Conservation (phyloP, 306 rosid genomes). For the Dryas octopetala region DNA sequence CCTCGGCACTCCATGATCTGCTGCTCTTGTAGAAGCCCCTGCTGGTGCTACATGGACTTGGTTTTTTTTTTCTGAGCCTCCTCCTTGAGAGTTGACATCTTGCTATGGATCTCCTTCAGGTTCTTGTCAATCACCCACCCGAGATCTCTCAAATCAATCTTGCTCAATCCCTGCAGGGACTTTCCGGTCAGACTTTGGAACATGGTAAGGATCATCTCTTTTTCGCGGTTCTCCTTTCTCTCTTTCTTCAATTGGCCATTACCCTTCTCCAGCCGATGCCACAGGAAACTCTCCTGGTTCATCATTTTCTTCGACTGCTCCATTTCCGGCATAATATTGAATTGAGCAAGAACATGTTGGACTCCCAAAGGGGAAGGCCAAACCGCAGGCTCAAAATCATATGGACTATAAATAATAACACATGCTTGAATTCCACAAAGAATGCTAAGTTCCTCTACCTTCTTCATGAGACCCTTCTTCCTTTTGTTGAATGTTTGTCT, state of each 20-base stretch:
- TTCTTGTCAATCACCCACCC: constrained; percentile 31
- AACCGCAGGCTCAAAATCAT: constrained; percentile 25
- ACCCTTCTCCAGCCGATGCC: constrained; percentile 30
- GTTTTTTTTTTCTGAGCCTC: neutral
- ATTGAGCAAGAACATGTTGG: constrained; percentile 8
- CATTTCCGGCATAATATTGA: constrained; percentile 33
- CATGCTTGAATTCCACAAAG: constrained; percentile 40
- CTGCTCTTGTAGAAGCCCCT: no score
- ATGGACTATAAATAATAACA: constrained; percentile 43
- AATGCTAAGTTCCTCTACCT: neutral
- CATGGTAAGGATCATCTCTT: constrained; percentile 29
- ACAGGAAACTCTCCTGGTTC: constrained; percentile 37
- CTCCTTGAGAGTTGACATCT: constrained; percentile 8
- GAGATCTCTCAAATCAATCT: constrained; percentile 32
- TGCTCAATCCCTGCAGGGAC: neutral
- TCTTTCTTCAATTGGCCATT: constrained; percentile 31
- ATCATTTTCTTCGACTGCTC: constrained; percentile 42
- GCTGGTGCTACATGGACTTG: no score
- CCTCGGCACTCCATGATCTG: no score
- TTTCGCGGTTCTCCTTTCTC: constrained; percentile 32
- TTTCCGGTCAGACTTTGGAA: constrained; percentile 18
- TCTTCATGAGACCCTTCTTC: no score
- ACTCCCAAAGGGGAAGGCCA: constrained; percentile 37
- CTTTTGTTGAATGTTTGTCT: no score
- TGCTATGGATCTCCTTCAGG: constrained; percentile 10